Conservation (phyloP, 2,329 filamentous ascomycete genomes). For the Cordyceps pruinosa region DNA sequence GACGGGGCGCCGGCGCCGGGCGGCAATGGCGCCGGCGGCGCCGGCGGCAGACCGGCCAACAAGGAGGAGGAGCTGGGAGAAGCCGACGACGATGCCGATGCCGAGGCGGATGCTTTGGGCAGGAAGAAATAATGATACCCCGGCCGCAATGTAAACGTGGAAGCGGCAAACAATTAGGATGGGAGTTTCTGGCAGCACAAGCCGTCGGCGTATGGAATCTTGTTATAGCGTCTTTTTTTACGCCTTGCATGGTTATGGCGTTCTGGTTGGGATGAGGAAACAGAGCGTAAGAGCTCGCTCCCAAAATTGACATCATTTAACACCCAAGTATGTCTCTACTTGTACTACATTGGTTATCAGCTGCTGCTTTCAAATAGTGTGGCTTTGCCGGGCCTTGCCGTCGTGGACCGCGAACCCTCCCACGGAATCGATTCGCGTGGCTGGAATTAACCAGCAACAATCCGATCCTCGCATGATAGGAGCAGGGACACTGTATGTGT, state of each 20-base stretch:
- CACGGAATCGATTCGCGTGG: too few relatives aligned
- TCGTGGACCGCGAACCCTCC: too few relatives aligned
- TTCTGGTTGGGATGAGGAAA: neutral
- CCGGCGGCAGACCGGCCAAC: conserved; percentile 18
- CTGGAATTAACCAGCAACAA: too few relatives aligned
- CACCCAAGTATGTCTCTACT: neutral
- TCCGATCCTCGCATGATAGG: too few relatives aligned
- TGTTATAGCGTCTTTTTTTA: neutral
- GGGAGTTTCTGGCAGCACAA: neutral
- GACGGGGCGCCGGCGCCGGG: conserved; percentile 12
- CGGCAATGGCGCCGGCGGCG: conserved; percentile 2
- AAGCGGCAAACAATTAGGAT: neutral
- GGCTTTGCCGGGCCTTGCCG: too few relatives aligned
- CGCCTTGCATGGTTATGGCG: conserved; percentile 1
- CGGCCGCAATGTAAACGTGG: neutral
- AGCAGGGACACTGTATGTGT: too few relatives aligned
- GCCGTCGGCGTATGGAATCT: neutral
- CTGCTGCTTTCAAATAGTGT: too few relatives aligned
- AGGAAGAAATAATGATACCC: conserved; percentile 30
- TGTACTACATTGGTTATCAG: neutral
- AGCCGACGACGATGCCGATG: conserved; percentile 44
- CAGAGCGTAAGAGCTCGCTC: neutral
- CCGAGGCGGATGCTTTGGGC: conserved; percentile 33
- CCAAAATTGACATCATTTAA: neutral
- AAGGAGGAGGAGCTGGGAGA: conserved; percentile 47